Percentiles rank a stretch among this genome's conserved stretches.
These are phyloP conservation scores for Yamadazyma dushanensis DNA, from an alignment of 1,139 yeast species.

Conservation along the genomic window DNA sequence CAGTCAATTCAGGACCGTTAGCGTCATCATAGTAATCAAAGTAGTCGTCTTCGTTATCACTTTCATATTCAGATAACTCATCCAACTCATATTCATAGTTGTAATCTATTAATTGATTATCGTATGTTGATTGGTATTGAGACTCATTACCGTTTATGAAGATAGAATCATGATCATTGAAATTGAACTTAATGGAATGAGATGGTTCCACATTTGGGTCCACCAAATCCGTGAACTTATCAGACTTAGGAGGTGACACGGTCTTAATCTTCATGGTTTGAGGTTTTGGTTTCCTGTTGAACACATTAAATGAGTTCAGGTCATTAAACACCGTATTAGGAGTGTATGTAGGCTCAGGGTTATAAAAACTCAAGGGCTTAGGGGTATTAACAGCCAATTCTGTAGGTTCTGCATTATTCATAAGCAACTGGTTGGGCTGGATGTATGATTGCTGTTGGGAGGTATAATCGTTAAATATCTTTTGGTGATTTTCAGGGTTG, in stretches of 20 bases:
- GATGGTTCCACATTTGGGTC: conserved; percentile 49
- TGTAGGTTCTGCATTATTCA: conserved; percentile 1
- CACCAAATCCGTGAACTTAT: conserved; percentile 36
- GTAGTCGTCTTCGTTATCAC: conserved; percentile 14
- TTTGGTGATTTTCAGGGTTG: conserved; percentile 9
- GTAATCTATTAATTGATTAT: conserved; percentile 12
- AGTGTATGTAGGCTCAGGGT: conserved; percentile 1
- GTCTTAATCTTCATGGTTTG: conserved; percentile 34
- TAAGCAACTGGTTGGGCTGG: conserved; percentile 19
- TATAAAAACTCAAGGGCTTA: neutral
- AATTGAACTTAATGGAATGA: conserved; percentile 30
- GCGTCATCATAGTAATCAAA: conserved; percentile 4
- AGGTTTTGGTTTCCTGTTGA: conserved; percentile 4
- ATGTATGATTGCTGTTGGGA: conserved; percentile 36
- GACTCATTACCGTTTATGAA: conserved; percentile 23
- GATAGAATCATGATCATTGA: conserved; percentile 28
- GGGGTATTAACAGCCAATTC: neutral
- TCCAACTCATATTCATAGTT: conserved; percentile 15
- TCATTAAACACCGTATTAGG: conserved; percentile 2
- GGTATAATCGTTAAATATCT: conserved; percentile 35
- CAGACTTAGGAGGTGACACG: conserved; percentile 22
- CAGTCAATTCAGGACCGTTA: conserved; percentile 1
- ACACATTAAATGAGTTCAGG: conserved; percentile 2
- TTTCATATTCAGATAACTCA: conserved; percentile 16
- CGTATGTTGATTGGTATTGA: conserved; percentile 20